A percentile compares a stretch with the other conserved stretches of the same genome.
Conservation (phyloP, 208 protist genomes). For the Trypanosoma mega region DNA sequence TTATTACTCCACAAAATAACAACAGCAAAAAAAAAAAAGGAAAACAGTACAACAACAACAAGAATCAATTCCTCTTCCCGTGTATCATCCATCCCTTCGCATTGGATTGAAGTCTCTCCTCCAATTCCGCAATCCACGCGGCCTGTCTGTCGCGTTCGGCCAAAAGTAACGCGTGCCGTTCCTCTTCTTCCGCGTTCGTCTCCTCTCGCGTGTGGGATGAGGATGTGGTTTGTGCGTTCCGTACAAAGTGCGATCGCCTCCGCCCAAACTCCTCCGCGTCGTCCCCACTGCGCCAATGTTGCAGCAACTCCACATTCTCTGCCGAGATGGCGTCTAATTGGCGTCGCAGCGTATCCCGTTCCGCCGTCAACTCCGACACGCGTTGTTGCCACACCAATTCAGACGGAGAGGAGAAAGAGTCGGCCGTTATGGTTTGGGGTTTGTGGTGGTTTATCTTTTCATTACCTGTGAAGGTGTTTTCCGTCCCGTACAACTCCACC, state of each 20-base stretch:
- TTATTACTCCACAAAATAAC: no score
- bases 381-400: no score
- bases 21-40: neutral
- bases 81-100: no score
- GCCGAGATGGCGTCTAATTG: neutral
- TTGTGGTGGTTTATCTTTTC: no score
- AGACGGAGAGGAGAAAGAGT: no score
- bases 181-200: neutral
- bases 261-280: neutral
- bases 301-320: conserved; percentile 20
- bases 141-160: conserved; percentile 9
- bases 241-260: neutral
- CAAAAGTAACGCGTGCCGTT: conserved; percentile 4
- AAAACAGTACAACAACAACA: no score
- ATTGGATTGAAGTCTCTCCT: conserved; percentile 4
- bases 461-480: no score
- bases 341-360: conserved; percentile 11
- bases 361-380: neutral
- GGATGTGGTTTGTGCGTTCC: conserved; percentile 1
- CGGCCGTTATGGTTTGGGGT: no score
- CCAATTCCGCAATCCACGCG: conserved; percentile 6
- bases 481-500: no score
- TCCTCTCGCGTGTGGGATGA: neutral
- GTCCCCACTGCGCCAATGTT: neutral
- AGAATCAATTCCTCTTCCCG: no score